Conservation (phyloP, 2,329 filamentous ascomycete genomes). For the Fusarium falciforme region DNA sequence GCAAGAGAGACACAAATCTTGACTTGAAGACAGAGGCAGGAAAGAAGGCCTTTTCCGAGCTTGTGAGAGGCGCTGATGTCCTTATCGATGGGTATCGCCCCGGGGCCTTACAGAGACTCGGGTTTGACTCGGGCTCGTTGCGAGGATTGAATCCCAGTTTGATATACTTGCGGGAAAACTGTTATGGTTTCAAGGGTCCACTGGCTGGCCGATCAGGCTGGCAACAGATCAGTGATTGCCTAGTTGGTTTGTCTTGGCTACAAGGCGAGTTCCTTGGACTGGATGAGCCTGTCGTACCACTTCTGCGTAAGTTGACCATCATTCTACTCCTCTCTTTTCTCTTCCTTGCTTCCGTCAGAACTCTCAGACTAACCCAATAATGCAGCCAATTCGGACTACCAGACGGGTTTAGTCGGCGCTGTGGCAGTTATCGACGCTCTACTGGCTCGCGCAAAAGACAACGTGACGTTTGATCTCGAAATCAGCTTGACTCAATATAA, state of each 20-base stretch:
- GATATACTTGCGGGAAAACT: neutral
- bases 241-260: neutral
- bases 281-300: neutral
- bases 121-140: neutral
- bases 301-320: neutral
- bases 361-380: neutral
- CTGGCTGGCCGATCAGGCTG: neutral
- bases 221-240: neutral
- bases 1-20: neutral
- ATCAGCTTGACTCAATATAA: neutral
- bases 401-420: neutral
- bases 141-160: neutral
- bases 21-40: neutral
- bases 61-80: neutral
- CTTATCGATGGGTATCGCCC: neutral
- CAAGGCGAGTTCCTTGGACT: neutral
- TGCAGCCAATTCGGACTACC: neutral
- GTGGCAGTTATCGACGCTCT: neutral
- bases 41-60: neutral
- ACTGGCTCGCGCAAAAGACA: neutral
- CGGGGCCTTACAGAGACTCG: neutral
- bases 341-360: fast-evolving
- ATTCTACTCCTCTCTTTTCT: neutral
- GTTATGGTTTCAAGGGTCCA: neutral
- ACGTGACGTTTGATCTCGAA: neutral